Conservation (phyloP, 805 yeast species). For the Soucietia sequanensis region DNA sequence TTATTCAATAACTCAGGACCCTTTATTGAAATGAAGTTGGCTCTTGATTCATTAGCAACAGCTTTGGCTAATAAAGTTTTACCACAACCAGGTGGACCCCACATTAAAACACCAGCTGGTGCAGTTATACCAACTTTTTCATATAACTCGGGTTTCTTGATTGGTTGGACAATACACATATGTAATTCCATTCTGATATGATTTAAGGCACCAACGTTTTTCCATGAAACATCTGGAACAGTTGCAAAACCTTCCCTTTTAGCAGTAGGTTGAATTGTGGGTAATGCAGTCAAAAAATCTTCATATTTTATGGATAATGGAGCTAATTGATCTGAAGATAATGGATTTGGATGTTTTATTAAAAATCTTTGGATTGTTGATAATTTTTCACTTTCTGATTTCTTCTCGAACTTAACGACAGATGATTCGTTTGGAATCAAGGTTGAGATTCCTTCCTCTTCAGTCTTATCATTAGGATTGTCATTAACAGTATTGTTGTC, state of each 20-base stretch:
- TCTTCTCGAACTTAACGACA: slow-evolving; percentile 28
- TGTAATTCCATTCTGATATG: slow-evolving; percentile 84
- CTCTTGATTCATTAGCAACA: slow-evolving; percentile 95
- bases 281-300: slow-evolving; percentile 83
- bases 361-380: slow-evolving; percentile 76
- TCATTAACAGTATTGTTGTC: too few species aligned
- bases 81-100: slow-evolving; percentile 99
- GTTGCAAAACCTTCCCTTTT: slow-evolving; percentile 99
- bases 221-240: slow-evolving; percentile 97
- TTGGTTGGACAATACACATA: slow-evolving; percentile 97
- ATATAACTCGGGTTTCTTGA: slow-evolving; percentile 86
- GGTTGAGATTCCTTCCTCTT: neutral
- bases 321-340: slow-evolving; percentile 70
- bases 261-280: slow-evolving; percentile 94
- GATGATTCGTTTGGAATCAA: slow-evolving; percentile 5
- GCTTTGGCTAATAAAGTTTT: slow-evolving; percentile 95
- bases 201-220: slow-evolving; percentile 85
- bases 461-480: neutral
- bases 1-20: slow-evolving; percentile 95
- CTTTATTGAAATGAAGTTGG: slow-evolving; percentile 91
- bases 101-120: slow-evolving; percentile 93
- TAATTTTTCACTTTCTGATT: slow-evolving; percentile 34
- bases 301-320: slow-evolving; percentile 73
- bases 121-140: slow-evolving; percentile 91
- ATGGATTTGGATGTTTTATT: slow-evolving; percentile 71